Evolutionary conservation across 441 rosid species (phyloP), one percentile per base, ranked within the genome.

Genomic region (Macaranga tanarius): DNA sequence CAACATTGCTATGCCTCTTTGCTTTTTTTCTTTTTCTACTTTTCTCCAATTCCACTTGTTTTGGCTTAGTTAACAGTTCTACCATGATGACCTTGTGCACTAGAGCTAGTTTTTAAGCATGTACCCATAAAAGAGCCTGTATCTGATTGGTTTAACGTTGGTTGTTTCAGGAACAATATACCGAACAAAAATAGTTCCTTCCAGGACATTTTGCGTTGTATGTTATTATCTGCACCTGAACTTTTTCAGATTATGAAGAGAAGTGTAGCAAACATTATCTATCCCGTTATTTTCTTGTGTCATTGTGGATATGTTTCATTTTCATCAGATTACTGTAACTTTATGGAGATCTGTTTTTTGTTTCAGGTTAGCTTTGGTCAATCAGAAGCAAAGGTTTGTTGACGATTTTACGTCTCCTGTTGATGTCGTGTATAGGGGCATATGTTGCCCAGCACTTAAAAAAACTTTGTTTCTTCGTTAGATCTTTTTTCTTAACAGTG

Each of bases 301-400:
- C 47, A 66, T 40, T 67, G 31, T 25, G 10, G 12, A 22, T 48
- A 50, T 65, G 28, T 17, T 10, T 69, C 28, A 10, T 26, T 26
- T 40, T 10, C 65, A 44, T 60, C 40, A 1, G 67, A 67, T 77
- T 71, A 62, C 69, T 45, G 57, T 45, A 5, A 69, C 22, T n/a
- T 73, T 58, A 74, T 28, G 17, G 60, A 34, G 44, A 51, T 81
- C 48, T 57, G 31, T 76, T 77, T 57, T 31, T 76, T 79, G 52
- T 63, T 81, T 69, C 91, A 92, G 97, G 97, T 92, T 82, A 86
- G 92, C 85, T 88, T 91, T 74, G 90, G 99, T 58, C 97, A 84
- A 79, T 81, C 97, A n/a, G 97, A 94, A 82, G 99, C 97, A 67
- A 94, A 94, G 97, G 97, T 94, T 69, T 59, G 96, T 80, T 70